Evolutionary conservation across 1,284 basidiomycete genomes (phyloP), one percentile per base, ranked within the genome.

Genomic region (Pholiota adiposa): DNA sequence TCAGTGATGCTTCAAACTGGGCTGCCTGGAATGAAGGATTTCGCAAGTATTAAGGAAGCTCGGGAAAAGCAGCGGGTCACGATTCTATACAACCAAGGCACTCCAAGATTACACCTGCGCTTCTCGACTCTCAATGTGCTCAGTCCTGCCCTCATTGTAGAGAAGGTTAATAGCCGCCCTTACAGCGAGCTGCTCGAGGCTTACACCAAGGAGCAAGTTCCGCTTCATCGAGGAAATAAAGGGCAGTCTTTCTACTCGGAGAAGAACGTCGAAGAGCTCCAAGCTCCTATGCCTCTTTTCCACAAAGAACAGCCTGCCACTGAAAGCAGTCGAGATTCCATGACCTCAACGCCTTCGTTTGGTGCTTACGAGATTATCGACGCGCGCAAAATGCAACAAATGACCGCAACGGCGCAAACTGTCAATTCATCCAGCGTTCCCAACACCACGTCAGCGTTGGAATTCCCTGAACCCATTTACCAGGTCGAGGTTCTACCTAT

Each of bases 41-140:
- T 72, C 55, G 65, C 68, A 4, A 65, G 59, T 25, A 23, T 70
- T 33, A 71, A 65, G 54, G 62, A 60, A 36, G 64, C 63, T 16
- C 62, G 66, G 41, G 59, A 59, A 0, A 64, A 63, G 8, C 73
- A 82, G 58, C 82, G 83, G 4, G 89, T 91, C 8, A 88, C 86
- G 0, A 77, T 90, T 19, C 75, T 77, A 44, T 81, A 79, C 54
- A 74, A 79, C 44, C 70, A 72, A 31, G 82, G 81, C 54, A 79
- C 86, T 1, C 89, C 90, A 12, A 79, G 77, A 27, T 76, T 92
- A 27, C 75, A 84, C 49, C 76, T 92, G 65, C 83, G 86, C 19
- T 84, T 90, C 62, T 90, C 89, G 0, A 71, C 72, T 27, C 71
- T 86, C 34, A 76, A 79, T 44, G 67, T 87, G 53, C 81, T 83